Evolutionary conservation across 2,329 filamentous ascomycete genomes (phyloP).

Genomic region (Phyllachora maydis): DNA sequence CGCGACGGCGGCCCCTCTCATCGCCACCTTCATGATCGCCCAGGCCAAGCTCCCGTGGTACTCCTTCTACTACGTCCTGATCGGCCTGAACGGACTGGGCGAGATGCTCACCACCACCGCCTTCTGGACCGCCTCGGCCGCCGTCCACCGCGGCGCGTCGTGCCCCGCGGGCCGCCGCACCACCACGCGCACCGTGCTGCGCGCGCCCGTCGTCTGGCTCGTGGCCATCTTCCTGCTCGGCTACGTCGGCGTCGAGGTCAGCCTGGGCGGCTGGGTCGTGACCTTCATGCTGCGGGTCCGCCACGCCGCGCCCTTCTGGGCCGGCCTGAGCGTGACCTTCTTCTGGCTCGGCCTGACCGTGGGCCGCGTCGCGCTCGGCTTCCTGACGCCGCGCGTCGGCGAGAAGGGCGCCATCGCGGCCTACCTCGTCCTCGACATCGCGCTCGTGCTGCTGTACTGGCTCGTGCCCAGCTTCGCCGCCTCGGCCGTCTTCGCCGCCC

Average conservation of each 20-base stretch:
- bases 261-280: constrained; percentile 47
- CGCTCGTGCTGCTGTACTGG: constrained; percentile 57
- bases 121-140: constrained; percentile 44
- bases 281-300: constrained; percentile 73
- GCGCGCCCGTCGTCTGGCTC: constrained; percentile 45
- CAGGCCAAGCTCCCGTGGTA: constrained; percentile 45
- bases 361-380: constrained; percentile 52
- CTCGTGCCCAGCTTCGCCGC: constrained; percentile 58
- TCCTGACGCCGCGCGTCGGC: constrained; percentile 52
- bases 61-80: constrained; percentile 57
- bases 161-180: constrained; percentile 16
- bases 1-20: constrained; percentile 45
- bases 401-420: constrained; percentile 43
- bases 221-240: constrained; percentile 52
- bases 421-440: constrained; percentile 45
- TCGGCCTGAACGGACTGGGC: constrained; percentile 24
- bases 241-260: constrained; percentile 61
- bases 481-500: constrained; percentile 46
- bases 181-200: constrained; percentile 23
- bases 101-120: constrained; percentile 28
- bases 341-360: constrained; percentile 73
- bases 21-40: constrained; percentile 54
- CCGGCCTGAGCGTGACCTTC: constrained; percentile 56
- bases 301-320: constrained; percentile 44
- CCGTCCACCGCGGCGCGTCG: constrained; percentile 25